These are phyloP conservation scores for Carex scoparia DNA, from an alignment of 176 grass and related monocot genomes.

Conservation along the genomic window DNA sequence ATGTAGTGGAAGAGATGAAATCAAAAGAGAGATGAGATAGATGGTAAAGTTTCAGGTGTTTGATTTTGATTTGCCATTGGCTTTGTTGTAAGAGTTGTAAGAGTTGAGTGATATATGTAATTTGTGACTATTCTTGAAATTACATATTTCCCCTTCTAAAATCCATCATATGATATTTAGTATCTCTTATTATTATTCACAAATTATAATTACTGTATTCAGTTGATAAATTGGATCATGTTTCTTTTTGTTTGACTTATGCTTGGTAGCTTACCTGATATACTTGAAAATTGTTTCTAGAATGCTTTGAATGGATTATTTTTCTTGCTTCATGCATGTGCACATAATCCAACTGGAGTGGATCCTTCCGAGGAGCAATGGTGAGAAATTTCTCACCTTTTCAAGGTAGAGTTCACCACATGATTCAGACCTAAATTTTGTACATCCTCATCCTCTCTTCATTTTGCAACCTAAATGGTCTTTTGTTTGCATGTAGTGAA, in stretches of 20 bases:
- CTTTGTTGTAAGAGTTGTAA: too few species aligned
- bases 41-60: too few species aligned
- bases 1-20: too few species aligned
- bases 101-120: too few species aligned
- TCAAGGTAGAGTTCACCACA: conserved; percentile 47
- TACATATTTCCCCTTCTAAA: too few species aligned
- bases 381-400: conserved; percentile 89
- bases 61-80: too few species aligned
- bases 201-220: background rate
- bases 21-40: too few species aligned
- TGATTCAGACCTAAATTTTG: background rate
- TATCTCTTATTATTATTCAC: background rate
- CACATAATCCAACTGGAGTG: conserved; percentile 96
- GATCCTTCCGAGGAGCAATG: conserved; percentile 99
- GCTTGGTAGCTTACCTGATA: background rate
- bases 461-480: background rate
- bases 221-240: background rate
- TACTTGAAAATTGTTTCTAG: conserved; percentile 29
- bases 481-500: conserved; percentile 40
- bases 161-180: too few species aligned
- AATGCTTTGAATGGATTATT: conserved; percentile 92
- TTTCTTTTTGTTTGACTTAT: background rate
- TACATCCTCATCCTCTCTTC: background rate
- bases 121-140: too few species aligned
- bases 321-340: conserved; percentile 98